These are phyloP conservation scores for Plasmodium blacklocki DNA, from an alignment of 169 alveolate genomes.

Conservation along the genomic window DNA sequence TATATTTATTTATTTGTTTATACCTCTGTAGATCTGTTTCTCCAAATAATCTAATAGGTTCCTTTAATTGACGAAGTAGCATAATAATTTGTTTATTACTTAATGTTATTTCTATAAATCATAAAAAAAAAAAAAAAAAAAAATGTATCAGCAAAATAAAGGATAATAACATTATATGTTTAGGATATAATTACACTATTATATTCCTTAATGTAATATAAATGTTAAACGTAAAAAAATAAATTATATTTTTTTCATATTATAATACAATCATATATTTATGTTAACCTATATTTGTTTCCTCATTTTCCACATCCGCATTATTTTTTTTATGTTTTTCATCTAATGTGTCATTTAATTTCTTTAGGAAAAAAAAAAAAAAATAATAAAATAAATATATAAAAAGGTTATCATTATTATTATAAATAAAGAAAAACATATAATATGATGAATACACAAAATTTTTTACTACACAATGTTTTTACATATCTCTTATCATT, in stretches of 20 bases:
- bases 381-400: not conserved
- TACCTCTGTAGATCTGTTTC: conserved; percentile 88
- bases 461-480: not conserved
- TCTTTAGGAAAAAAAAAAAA: conserved; percentile 16
- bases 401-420: not conserved
- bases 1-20: not conserved
- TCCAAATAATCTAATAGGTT: conserved; percentile 89
- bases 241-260: not conserved
- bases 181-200: not conserved
- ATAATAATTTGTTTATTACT: conserved; percentile 78
- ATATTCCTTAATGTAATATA: not conserved
- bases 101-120: conserved; percentile 42
- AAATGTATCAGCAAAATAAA: not conserved
- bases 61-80: conserved; percentile 83
- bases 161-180: not conserved
- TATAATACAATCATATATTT: not conserved
- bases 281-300: conserved; percentile 46
- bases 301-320: conserved; percentile 41
- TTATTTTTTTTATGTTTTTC: conserved; percentile 32
- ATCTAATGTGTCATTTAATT: conserved; percentile 64
- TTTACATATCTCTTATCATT: not conserved
- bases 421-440: not conserved
- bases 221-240: not conserved
- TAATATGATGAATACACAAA: not conserved
- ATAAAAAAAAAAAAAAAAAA: not conserved